phyloP scores from a whole-genome alignment of 73 alveolate genomes.

The Tetrahymena malaccensis region DNA sequence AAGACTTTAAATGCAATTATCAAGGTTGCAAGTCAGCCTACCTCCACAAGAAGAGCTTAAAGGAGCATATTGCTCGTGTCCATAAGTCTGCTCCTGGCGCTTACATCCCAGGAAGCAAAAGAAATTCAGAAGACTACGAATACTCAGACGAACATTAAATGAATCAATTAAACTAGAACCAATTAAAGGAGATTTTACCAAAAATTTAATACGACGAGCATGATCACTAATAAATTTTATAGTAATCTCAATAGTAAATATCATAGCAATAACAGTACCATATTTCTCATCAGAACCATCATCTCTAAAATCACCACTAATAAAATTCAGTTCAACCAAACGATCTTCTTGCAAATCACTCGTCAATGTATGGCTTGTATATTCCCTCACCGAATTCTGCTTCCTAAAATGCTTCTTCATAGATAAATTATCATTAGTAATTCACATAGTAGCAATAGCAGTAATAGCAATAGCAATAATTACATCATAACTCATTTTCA shows the following conservation, averaged over 20 bases:
- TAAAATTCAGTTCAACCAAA: background rate
- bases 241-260: background rate
- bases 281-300: background rate
- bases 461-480: background rate
- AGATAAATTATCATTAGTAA: background rate
- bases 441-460: background rate
- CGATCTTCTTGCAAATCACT: background rate
- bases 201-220: background rate
- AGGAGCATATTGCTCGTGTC: background rate
- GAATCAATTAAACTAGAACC: background rate
- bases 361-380: background rate
- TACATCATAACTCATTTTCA: background rate
- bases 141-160: background rate
- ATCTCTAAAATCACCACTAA: background rate
- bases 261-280: background rate
- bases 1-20: background rate
- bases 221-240: background rate
- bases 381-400: background rate
- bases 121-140: background rate
- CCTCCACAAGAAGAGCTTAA: background rate
- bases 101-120: background rate
- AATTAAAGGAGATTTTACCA: background rate
- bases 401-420: background rate
- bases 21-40: background rate
- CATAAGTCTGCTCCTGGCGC: background rate